Evolutionary conservation across 306 rosid genomes (phyloP).

Genomic region (Potentilla sterilis): DNA sequence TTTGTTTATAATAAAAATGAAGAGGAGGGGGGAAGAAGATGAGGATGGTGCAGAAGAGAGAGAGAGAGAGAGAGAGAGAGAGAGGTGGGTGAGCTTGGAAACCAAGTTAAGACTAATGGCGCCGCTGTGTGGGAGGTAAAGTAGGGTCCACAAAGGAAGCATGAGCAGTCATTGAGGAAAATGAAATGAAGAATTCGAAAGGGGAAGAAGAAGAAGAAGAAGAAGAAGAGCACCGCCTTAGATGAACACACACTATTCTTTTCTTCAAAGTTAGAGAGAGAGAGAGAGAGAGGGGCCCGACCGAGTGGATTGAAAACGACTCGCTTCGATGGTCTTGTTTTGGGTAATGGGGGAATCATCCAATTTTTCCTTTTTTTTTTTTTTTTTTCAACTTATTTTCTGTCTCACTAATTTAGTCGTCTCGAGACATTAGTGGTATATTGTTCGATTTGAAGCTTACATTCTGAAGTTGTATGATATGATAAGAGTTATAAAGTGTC

Average conservation of each 20-base stretch:
- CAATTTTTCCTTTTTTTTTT: background rate
- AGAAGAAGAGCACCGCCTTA: constrained; percentile 45
- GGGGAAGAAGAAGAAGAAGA: background rate
- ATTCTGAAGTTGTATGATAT: background rate
- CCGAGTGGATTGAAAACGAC: constrained; percentile 46
- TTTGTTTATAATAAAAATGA: constrained; percentile 32
- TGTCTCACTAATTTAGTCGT: fast-evolving
- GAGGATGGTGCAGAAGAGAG: constrained; percentile 14
- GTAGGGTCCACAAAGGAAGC: constrained; percentile 46
- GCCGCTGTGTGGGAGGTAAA: constrained; percentile 61
- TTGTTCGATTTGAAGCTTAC: too few species aligned
- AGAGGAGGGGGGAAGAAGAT: background rate
- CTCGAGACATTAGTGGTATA: background rate
- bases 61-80: constrained; percentile 13
- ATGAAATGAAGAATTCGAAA: background rate
- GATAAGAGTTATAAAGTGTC: too few species aligned
- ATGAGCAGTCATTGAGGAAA: constrained; percentile 23
- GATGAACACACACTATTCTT: constrained; percentile 2
- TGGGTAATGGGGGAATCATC: constrained; percentile 57
- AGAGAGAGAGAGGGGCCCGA: constrained; percentile 20
- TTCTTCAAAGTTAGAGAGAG: constrained; percentile 10
- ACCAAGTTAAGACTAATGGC: constrained; percentile 72
- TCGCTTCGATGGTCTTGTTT: constrained; percentile 34
- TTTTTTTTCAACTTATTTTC: background rate
- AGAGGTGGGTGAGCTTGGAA: constrained; percentile 74